phyloP scores from a whole-genome alignment of 2,329 filamentous ascomycete genomes.

The Daldinia sp. region DNA sequence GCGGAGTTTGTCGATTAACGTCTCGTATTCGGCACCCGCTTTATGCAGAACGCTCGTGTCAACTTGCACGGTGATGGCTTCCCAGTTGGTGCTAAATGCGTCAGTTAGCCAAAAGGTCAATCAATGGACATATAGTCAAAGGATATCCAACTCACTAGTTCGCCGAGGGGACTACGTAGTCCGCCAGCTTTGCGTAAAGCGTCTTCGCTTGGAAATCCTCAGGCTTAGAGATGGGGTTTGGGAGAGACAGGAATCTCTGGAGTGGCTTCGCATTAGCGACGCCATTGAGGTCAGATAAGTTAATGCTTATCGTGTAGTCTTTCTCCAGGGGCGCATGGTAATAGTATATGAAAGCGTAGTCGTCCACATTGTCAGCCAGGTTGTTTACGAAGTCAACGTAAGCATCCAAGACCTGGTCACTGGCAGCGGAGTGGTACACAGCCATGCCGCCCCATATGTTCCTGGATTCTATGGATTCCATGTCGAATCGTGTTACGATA shows the following conservation, averaged over 20 bases:
- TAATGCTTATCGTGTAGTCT: constrained; percentile 25
- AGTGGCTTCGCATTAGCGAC: constrained; percentile 24
- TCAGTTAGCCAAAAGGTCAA: background rate
- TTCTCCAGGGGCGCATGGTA: constrained; percentile 7
- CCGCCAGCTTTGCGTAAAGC: constrained; percentile 22
- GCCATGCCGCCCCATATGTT: constrained; percentile 24
- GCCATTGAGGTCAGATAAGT: constrained; percentile 27
- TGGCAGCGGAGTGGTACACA: background rate
- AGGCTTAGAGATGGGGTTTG: constrained; percentile 10
- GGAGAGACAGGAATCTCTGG: constrained; percentile 18
- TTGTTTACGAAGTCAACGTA: constrained; percentile 28
- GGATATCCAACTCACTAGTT: constrained; percentile 20
- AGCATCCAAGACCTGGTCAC: constrained; percentile 17
- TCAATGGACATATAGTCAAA: background rate
- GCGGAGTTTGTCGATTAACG: background rate
- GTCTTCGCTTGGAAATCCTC: constrained; percentile 20
- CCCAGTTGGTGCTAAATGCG: background rate
- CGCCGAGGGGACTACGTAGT: constrained; percentile 25
- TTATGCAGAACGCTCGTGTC: background rate
- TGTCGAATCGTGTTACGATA: constrained; percentile 28
- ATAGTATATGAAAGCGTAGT: constrained; percentile 24
- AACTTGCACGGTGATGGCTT: background rate
- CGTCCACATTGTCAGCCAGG: constrained; percentile 16
- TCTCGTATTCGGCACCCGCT: background rate
- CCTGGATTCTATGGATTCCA: constrained; percentile 20